Evolutionary conservation across 805 yeast genomes (phyloP), one percentile per base, ranked within the genome.

Genomic region (Gaillardinia entomophila): DNA sequence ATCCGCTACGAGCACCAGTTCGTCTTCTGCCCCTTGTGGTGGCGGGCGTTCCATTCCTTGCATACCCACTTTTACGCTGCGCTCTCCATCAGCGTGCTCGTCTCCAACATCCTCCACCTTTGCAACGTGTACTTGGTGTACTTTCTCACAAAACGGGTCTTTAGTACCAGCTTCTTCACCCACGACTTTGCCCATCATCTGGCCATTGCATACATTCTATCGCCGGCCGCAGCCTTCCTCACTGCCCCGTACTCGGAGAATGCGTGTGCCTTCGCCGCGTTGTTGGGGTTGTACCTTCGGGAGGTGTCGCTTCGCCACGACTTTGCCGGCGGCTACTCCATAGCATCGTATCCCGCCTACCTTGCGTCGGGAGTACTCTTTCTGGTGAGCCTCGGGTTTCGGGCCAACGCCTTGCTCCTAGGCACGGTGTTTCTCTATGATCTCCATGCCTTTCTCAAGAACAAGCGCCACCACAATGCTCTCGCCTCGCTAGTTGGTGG

Each of bases 11-110:
- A 90, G 56, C 96, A 90, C 53, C 95, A 88, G 57, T 83, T 76
- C 69, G 97, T 94, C 4, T 90, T 86, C 52, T 78, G 94, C 17
- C 83, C 83, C 8, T 49, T 76, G 2, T 90, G 96, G 95, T 70
- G 81, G 63, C 49, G 73, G 16, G 28, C 79, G 3, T 55, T 82
- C 3, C 51, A 43, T 27, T 41, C 23, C 18, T 27, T 51, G 3
- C 45, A 42, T 10, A 15, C 32, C 23, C 57, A 62, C 37, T 55
- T 74, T 31, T 75, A 75, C 49, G 44, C 48, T 12, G 66, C 68
- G 17, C 57, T 81, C 2, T 39, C 71, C 5, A 42, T 68, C 3
- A 77, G 79, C 1, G 51, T 80, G 1, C 11, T 69, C 0, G 24
- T 80, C 1, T 65, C 80, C 16, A 79, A 82, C 38, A 3, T 64